Evolutionary conservation across 2,329 filamentous ascomycete species (phyloP).

Genomic region (Epichloe sibirici): DNA sequence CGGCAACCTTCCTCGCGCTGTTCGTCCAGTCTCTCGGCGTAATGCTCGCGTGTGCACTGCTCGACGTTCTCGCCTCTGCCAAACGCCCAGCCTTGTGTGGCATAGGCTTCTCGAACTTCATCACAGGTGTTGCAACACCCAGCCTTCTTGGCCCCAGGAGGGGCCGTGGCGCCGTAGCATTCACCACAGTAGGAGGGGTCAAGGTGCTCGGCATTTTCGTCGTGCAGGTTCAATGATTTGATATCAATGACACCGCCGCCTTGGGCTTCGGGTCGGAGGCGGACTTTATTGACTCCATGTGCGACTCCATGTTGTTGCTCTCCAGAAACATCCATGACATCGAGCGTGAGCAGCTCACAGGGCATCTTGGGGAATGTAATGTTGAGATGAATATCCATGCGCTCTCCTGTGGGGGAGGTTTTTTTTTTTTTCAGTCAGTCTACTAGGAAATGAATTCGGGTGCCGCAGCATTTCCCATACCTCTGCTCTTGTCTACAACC

Average conservation of each 20-base stretch:
- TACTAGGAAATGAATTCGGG: background rate
- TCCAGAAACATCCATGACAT: constrained; percentile 98
- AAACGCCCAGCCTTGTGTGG: constrained; percentile 83
- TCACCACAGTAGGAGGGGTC: constrained; percentile 86
- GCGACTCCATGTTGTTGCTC: constrained; percentile 92
- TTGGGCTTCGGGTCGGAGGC: constrained; percentile 58
- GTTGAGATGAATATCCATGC: constrained; percentile 98
- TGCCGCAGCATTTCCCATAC: constrained; percentile 32
- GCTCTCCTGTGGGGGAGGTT: constrained; percentile 53
- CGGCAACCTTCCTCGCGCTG: constrained; percentile 90
- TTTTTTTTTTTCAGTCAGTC: constrained; percentile 7
- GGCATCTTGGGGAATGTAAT: constrained; percentile 89
- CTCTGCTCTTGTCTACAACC: constrained; percentile 92
- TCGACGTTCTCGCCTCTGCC: constrained; percentile 85
- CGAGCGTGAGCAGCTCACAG: constrained; percentile 88
- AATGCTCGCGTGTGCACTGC: constrained; percentile 92
- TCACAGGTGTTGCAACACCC: constrained; percentile 97
- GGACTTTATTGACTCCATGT: constrained; percentile 85
- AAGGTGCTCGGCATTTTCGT: constrained; percentile 63
- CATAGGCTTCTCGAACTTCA: constrained; percentile 92
- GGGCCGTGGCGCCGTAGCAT: constrained; percentile 77
- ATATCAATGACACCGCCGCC: constrained; percentile 66
- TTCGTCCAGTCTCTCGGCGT: constrained; percentile 73
- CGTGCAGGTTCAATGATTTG: constrained; percentile 51
- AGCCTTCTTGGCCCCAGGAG: constrained; percentile 58